phyloP scores from a whole-genome alignment of 1,139 yeast genomes.

The Diutina sp. region DNA sequence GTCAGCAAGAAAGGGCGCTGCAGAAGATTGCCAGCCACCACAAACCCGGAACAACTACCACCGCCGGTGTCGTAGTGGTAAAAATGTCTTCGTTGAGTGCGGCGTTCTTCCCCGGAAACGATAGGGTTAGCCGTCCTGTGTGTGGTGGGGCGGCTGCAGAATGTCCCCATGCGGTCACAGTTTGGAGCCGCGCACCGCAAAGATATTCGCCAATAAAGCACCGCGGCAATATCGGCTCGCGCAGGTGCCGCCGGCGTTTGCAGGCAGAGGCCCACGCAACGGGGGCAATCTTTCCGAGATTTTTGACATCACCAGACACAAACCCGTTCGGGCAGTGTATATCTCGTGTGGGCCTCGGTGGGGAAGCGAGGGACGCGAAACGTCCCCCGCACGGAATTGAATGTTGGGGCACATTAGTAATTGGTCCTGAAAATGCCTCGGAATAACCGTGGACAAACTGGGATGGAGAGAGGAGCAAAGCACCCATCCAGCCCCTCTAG shows the following conservation, averaged over 20 bases:
- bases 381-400: too few relatives aligned
- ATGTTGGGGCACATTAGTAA: too few relatives aligned
- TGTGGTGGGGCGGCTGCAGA: background rate
- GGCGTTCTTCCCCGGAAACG: background rate
- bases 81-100: too few relatives aligned
- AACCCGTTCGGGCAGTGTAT: background rate
- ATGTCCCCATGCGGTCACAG: background rate
- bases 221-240: background rate
- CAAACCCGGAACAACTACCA: too few relatives aligned
- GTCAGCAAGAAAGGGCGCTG: background rate
- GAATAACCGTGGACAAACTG: too few relatives aligned
- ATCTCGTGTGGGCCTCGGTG: background rate
- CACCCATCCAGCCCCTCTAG: background rate
- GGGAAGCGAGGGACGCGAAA: too few relatives aligned
- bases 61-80: too few relatives aligned
- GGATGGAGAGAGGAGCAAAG: too few relatives aligned
- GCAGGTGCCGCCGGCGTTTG: background rate
- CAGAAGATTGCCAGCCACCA: background rate
- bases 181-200: background rate
- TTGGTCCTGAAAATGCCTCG: too few relatives aligned
- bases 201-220: background rate
- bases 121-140: background rate
- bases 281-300: background rate
- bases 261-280: background rate
- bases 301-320: background rate